A percentile compares a stretch with the other conserved stretches of the same genome.
These are phyloP conservation scores for Nitzschia sp. DNA, from an alignment of 108 stramenopile genomes.

Conservation along the genomic window DNA sequence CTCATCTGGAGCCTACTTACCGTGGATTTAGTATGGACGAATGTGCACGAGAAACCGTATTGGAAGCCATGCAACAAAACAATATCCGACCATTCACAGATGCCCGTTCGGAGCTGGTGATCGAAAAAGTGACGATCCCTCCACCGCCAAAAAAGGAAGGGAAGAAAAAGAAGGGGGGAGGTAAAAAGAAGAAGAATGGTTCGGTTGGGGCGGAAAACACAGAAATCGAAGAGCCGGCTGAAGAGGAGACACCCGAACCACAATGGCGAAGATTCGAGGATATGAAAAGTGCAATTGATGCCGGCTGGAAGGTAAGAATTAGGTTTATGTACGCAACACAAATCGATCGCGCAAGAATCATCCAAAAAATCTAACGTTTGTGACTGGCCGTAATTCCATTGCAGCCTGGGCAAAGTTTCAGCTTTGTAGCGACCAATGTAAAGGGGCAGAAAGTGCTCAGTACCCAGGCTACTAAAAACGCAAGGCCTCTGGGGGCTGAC, in stretches of 20 bases:
- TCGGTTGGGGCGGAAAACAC: slow-evolving; percentile 19
- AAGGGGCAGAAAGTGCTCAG: slow-evolving; percentile 68
- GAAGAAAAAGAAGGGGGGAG: slow-evolving; percentile 48
- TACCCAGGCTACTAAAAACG: neutral
- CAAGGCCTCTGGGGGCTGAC: neutral
- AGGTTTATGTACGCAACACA: neutral
- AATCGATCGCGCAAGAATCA: neutral
- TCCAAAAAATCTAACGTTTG: neutral
- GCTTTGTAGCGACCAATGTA: slow-evolving; percentile 70
- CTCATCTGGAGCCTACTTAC: slow-evolving; percentile 77
- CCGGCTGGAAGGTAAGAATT: slow-evolving; percentile 70
- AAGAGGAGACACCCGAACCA: slow-evolving; percentile 18
- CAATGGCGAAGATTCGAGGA: slow-evolving; percentile 61
- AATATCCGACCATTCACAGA: slow-evolving; percentile 77
- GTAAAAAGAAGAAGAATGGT: slow-evolving; percentile 6
- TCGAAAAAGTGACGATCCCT: slow-evolving; percentile 58
- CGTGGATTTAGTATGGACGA: slow-evolving; percentile 84
- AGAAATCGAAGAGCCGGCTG: slow-evolving; percentile 11
- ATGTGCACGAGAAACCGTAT: slow-evolving; percentile 70
- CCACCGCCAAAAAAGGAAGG: slow-evolving; percentile 42
- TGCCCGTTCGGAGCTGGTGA: slow-evolving; percentile 50
- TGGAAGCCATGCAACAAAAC: slow-evolving; percentile 86
- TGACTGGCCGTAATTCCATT: no score
- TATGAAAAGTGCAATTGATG: slow-evolving; percentile 76
- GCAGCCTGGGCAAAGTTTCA: slow-evolving; percentile 77